A percentile compares a stretch with the other conserved stretches of the same genome.
Evolutionary conservation across 2,329 filamentous ascomycete genomes (phyloP).

Genomic region (Alternaria gansuensis): DNA sequence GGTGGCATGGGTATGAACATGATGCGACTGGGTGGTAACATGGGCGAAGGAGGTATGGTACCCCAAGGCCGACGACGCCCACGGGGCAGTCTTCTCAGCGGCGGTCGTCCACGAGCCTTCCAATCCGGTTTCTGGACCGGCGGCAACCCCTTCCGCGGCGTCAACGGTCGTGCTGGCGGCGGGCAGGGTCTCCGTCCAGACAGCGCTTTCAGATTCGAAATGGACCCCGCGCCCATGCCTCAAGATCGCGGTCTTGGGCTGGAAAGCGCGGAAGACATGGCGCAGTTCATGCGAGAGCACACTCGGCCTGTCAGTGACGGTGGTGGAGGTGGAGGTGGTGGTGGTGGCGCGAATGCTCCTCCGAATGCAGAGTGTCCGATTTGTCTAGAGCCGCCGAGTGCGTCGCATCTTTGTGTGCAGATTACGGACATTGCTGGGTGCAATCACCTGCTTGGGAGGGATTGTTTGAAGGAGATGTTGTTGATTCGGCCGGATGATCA

Average conservation of each 20-base stretch:
- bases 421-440: slow-evolving; percentile 25
- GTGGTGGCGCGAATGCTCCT: neutral
- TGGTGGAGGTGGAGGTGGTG: no score
- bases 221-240: neutral
- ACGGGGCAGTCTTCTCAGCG: neutral
- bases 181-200: neutral
- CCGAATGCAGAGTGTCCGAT: slow-evolving; percentile 23
- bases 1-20: neutral
- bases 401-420: slow-evolving; percentile 21
- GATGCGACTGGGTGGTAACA: neutral
- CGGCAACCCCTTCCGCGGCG: neutral
- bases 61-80: neutral
- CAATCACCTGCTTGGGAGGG: slow-evolving; percentile 28
- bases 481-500: slow-evolving; percentile 4
- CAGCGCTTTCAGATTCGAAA: neutral
- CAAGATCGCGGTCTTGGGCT: neutral
- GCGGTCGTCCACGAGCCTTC: neutral
- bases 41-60: neutral
- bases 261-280: neutral
- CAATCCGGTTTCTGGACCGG: neutral
- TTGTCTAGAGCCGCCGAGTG: slow-evolving; percentile 19
- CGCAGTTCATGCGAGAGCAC: slow-evolving; percentile 12
- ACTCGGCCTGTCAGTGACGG: slow-evolving; percentile 6
- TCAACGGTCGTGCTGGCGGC: neutral
- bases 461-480: slow-evolving; percentile 27